Evolutionary conservation across 2,329 filamentous ascomycete species (phyloP).

Genomic region (Epichloe gansuensis): DNA sequence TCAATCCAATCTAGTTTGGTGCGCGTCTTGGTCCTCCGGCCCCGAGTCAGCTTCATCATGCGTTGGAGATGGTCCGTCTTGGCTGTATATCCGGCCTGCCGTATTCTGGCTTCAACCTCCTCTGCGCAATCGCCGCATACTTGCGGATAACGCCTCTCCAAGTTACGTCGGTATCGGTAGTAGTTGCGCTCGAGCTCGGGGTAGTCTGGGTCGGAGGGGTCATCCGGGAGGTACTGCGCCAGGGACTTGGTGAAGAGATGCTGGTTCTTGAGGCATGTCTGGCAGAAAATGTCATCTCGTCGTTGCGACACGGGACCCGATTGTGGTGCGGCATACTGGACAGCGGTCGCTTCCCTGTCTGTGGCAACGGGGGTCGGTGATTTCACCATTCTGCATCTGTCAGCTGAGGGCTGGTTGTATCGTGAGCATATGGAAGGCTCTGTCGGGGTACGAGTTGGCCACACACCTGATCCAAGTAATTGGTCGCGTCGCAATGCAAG

Average conservation of each 20-base stretch:
- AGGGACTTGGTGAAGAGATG: constrained; percentile 64
- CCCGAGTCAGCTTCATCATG: constrained; percentile 56
- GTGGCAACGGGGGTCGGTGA: constrained; percentile 68
- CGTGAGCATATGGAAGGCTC: background rate
- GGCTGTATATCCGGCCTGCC: constrained; percentile 64
- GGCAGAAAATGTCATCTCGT: constrained; percentile 46
- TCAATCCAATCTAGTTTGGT: constrained; percentile 32
- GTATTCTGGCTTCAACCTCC: constrained; percentile 56
- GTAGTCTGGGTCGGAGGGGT: constrained; percentile 56
- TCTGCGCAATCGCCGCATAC: constrained; percentile 74
- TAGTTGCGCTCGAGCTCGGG: constrained; percentile 54
- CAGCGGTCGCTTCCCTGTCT: constrained; percentile 26
- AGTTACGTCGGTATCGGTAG: constrained; percentile 54
- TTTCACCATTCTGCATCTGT: constrained; percentile 59
- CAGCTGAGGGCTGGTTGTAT: background rate
- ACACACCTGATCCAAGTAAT: constrained; percentile 73
- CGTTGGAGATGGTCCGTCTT: constrained; percentile 70
- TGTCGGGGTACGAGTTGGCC: background rate
- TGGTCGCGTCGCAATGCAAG: constrained; percentile 69
- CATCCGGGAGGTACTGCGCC: constrained; percentile 63
- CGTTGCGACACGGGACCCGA: constrained; percentile 14
- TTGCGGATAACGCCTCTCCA: constrained; percentile 80
- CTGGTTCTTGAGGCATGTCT: constrained; percentile 79
- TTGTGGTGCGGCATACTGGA: constrained; percentile 35
- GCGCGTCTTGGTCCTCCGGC: constrained; percentile 17